Base-by-base conservation (phyloP, 2,329 filamentous ascomycete species). In the Colletotrichum spaethianum region DNA sequence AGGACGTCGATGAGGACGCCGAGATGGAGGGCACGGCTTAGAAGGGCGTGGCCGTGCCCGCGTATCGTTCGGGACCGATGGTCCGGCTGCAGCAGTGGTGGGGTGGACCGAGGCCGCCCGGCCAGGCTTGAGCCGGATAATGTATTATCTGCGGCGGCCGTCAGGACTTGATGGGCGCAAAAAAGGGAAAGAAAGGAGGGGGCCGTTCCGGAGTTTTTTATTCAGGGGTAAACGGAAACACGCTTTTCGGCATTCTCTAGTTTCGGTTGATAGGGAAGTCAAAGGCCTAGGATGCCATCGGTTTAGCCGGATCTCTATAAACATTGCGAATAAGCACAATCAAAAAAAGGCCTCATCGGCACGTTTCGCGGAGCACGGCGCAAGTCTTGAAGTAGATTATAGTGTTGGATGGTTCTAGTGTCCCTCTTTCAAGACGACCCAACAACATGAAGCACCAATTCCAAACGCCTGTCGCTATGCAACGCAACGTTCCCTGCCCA, bases 1-100 rank as follows among this genome's bases (percentile, higher is more conserved):
- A 85, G 52, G 86, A 89, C 75, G 85, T 84, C 60, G 87, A 89
- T 74, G 85, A 90, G 78, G 89, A 90, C 62, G 88, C 89, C 84
- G 88, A 86, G 31, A 75, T 74, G 73, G 73, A 60, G 57, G 73
- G 63, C 42, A 70, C 70, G 20, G 64, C 70, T 26, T 70, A 70
- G 65, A 46, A 64, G 38, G 57, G 57, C 9, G 4, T 18, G 31
- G 28, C 40, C 1, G 28, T 26, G 36, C 18, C 20, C 38, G 33
- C 18, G 16, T 18, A 46, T 6, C 26, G 18, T 23, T 38, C 16
- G 26, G 9, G 28, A 12, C 23, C 16, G 38, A 31, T 33, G 57
- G 38, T 18, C 40, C 16, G 26, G 9, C 18, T n/a, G 16, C 9
- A 2, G 26, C 26, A 20, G 23, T 44, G 38, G 23, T 3, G 5